Evolutionary conservation across 208 protist species (phyloP).

Genomic region (Trypanosoma avium): DNA sequence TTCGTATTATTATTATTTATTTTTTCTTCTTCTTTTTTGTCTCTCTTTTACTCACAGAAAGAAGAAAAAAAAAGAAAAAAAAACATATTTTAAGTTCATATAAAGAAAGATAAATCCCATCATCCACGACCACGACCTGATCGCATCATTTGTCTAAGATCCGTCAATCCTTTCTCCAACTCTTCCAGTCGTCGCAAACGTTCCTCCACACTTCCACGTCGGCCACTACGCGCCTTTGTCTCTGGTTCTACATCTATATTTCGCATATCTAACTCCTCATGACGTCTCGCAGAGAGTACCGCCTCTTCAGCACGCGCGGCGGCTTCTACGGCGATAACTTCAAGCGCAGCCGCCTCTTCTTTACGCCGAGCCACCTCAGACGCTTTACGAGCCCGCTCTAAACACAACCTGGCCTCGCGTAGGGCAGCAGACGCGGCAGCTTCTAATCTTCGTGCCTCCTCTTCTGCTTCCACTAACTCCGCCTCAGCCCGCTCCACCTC

Average conservation of each 20-base stretch:
- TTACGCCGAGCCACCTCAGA: neutral
- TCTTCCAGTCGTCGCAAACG: neutral
- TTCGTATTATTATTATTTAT: neutral
- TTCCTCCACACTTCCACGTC: neutral
- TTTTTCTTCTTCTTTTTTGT: neutral
- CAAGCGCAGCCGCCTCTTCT: neutral
- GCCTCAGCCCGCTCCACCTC: slow-evolving; percentile 25
- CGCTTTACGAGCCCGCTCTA: neutral
- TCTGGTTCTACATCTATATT: slow-evolving; percentile 40
- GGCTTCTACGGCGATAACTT: neutral
- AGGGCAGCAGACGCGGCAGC: neutral
- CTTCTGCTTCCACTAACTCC: slow-evolving; percentile 20
- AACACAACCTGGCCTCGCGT: neutral
- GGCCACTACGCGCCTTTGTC: slow-evolving; percentile 18
- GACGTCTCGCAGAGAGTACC: neutral
- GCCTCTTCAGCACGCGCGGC: neutral
- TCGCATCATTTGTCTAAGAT: neutral
- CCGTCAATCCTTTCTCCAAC: neutral
- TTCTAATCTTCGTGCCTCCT: slow-evolving; percentile 19
- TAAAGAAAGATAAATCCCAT: slow-evolving; percentile 1
- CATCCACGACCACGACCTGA: neutral
- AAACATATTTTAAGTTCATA: slow-evolving; percentile 13
- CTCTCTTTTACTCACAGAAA: neutral
- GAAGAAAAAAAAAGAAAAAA: neutral
- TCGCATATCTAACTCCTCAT: slow-evolving; percentile 12